Conservation (phyloP, 345 rosid species). For the Gossypium bickii region DNA sequence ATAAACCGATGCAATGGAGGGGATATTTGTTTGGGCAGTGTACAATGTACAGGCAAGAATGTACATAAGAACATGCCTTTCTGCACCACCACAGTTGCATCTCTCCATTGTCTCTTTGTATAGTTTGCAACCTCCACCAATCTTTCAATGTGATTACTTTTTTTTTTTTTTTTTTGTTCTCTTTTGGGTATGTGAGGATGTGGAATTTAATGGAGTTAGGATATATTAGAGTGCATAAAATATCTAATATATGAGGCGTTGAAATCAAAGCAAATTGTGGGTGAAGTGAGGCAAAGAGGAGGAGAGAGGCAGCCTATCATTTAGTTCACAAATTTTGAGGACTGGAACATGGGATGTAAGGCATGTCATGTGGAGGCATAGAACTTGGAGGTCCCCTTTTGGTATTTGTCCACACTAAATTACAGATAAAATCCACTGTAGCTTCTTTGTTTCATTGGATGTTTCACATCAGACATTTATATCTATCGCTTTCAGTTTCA, state of each 20-base stretch:
- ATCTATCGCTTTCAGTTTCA: background rate
- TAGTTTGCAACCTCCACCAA: background rate
- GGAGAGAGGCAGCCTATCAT: background rate
- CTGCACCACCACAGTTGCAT: background rate
- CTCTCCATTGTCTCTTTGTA: background rate
- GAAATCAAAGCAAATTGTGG: background rate
- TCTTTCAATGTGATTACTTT: too few relatives aligned
- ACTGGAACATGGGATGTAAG: background rate
- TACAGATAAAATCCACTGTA: too few relatives aligned
- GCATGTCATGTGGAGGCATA: conserved; percentile 23
- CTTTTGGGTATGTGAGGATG: too few relatives aligned
- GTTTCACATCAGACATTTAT: background rate
- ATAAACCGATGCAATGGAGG: background rate
- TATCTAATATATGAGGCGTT: background rate
- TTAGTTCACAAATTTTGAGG: background rate
- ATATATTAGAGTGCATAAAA: background rate
- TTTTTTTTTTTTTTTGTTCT: too few relatives aligned
- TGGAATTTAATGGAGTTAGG: background rate
- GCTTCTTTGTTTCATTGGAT: background rate
- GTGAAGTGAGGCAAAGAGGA: background rate
- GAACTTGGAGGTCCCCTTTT: conserved; percentile 30
- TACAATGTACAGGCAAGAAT: conserved; percentile 15
- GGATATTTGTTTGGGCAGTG: conserved; percentile 2
- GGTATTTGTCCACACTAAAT: conserved; percentile 15
- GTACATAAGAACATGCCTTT: conserved; percentile 7